These are phyloP conservation scores for Ascochyta rabiei DNA, from an alignment of 2,329 filamentous ascomycete genomes.

Conservation along the genomic window DNA sequence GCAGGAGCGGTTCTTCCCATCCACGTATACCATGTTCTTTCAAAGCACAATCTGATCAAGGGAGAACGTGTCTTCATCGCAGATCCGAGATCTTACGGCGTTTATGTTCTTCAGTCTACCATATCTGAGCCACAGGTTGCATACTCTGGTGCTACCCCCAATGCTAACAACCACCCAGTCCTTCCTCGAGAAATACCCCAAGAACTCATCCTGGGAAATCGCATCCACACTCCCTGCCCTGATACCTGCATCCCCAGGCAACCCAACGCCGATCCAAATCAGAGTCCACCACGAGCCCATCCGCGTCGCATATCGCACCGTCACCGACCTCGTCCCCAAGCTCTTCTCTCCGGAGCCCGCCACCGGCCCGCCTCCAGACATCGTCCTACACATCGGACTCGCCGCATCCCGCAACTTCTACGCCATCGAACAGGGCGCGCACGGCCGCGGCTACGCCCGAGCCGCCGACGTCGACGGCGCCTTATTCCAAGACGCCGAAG, in stretches of 20 bases:
- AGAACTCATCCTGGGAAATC: slow-evolving; percentile 48
- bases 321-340: slow-evolving; percentile 33
- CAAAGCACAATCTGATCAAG: no score
- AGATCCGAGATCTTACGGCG: no score
- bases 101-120: not conserved
- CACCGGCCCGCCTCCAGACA: slow-evolving; percentile 32
- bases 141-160: not conserved
- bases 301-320: slow-evolving; percentile 44
- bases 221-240: slow-evolving; percentile 45
- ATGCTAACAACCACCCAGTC: slow-evolving; percentile 30
- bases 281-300: slow-evolving; percentile 41
- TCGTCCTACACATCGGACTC: slow-evolving; percentile 48
- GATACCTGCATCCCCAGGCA: slow-evolving; percentile 31
- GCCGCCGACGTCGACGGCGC: slow-evolving; percentile 45
- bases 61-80: no score
- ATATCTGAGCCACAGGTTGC: not conserved
- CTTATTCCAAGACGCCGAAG: slow-evolving; percentile 27
- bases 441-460: slow-evolving; percentile 35
- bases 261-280: slow-evolving; percentile 44
- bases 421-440: slow-evolving; percentile 43
- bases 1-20: no score
- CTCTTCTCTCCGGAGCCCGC: slow-evolving; percentile 34
- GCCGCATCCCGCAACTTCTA: slow-evolving; percentile 45
- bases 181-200: slow-evolving; percentile 39
- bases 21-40: no score